A percentile compares a stretch with the other conserved stretches of the same genome.
Conservation (phyloP, 164 flowering plant species). For the Piper longum region DNA sequence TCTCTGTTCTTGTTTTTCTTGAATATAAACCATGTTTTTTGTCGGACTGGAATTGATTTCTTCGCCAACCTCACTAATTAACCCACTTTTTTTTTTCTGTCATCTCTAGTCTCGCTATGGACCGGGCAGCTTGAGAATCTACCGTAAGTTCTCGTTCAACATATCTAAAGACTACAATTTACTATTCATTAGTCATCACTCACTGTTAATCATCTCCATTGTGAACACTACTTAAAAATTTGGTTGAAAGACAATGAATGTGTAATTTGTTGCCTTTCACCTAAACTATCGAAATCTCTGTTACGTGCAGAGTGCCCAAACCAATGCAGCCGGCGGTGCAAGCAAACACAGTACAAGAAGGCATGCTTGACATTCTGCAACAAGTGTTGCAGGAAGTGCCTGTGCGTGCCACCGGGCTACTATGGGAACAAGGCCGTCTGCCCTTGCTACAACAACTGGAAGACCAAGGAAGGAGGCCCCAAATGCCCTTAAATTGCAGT, state of each 20-base stretch:
- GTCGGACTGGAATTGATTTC: not conserved
- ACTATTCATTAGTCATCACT: not conserved
- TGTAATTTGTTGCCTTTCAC: not conserved
- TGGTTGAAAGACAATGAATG: not conserved
- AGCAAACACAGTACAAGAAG: slow-evolving; percentile 29
- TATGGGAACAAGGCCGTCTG: slow-evolving; percentile 42
- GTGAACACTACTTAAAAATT: not conserved
- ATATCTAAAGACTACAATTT: not conserved
- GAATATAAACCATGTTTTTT: too few species aligned
- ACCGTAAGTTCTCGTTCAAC: slow-evolving; percentile 18
- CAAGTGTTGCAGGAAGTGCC: slow-evolving; percentile 42
- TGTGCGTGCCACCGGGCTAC: slow-evolving; percentile 50
- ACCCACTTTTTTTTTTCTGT: not conserved
- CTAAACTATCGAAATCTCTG: not conserved
- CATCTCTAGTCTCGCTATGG: slow-evolving; percentile 18
- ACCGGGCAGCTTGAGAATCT: slow-evolving; percentile 23
- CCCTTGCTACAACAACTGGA: slow-evolving; percentile 70
- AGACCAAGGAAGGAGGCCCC: slow-evolving; percentile 47
- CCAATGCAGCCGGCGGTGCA: slow-evolving; percentile 34
- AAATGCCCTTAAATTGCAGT: slow-evolving; percentile 32
- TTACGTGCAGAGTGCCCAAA: slow-evolving; percentile 30
- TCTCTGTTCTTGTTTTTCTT: not conserved
- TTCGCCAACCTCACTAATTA: not conserved
- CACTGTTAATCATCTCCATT: not conserved
- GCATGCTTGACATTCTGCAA: slow-evolving; percentile 45